These are phyloP conservation scores for Narthecium ossifragum DNA, from an alignment of 106 monocot species.

Conservation along the genomic window DNA sequence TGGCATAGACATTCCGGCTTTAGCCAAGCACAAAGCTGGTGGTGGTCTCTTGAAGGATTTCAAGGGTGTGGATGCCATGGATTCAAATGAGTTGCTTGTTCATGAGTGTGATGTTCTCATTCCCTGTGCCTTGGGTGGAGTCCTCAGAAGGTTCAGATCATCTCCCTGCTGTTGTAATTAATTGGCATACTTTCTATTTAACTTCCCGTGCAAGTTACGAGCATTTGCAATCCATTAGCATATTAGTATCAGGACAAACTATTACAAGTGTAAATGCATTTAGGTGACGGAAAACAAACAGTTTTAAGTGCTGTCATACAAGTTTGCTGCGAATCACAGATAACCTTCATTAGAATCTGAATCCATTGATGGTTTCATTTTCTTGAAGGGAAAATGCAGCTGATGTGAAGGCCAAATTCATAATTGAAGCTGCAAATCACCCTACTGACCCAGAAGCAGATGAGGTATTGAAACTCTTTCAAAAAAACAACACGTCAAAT, in stretches of 20 bases:
- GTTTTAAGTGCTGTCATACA: no score
- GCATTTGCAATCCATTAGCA: no score
- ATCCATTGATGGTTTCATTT: neutral
- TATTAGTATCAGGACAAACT: no score
- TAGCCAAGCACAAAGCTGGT: conserved; percentile 41
- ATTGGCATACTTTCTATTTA: no score
- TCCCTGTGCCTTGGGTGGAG: conserved; percentile 84
- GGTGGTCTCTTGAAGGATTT: conserved; percentile 75
- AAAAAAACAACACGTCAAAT: no score
- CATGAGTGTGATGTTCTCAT: conserved; percentile 91
- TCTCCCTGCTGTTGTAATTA: neutral
- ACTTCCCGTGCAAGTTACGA: no score
- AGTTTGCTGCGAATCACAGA: no score
- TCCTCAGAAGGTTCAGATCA: conserved; percentile 53
- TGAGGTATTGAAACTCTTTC: conserved; percentile 68
- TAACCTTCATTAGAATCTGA: no score
- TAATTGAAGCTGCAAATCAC: conserved; percentile 93
- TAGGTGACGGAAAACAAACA: no score
- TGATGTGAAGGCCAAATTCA: conserved; percentile 69
- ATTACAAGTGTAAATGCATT: no score
- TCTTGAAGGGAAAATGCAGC: conserved; percentile 78
- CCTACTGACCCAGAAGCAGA: conserved; percentile 89
- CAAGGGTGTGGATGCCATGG: conserved; percentile 37
- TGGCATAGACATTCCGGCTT: conserved; percentile 62
- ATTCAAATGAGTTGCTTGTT: conserved; percentile 49